Base-by-base conservation (phyloP, 768 basidiomycete species). In the Lepiota venenata region DNA sequence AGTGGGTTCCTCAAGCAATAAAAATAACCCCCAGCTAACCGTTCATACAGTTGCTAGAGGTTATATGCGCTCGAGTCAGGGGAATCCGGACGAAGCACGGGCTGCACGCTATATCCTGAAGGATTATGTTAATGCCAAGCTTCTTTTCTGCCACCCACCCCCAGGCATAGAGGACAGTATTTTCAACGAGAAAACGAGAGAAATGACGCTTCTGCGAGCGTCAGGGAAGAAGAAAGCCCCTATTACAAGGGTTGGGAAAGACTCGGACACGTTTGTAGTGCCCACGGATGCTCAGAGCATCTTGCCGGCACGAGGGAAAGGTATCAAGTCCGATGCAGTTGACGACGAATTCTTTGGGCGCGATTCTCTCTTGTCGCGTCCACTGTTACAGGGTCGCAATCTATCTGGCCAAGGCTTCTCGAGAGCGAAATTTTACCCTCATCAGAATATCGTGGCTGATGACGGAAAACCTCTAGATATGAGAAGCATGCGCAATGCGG, bases 1-100 rank as follows among this genome's bases (percentile, higher is more conserved):
- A 87, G 96, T 98, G 69, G 65, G 94, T 83, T 7, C 12, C 32
- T 36, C 15, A 32, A 56, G n/a, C 56, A 46, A 7, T 16, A 14
- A 35, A 32, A 27, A 36, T 42, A 42, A 48, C 43, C 41, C 32
- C n/a, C 36, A 29, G 37, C 42, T n/a, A 38, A 32, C 64, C 47
- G 12, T n/a, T n/a, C 37, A 22, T 37, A 35, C 57, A 99, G 97
- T 98, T 63, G 96, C 85, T 25, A 78, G 96, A 61, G 97, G 97
- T 32, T 97, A 89, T 69, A 90, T 86, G 64, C 84, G 96, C 37
- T 84, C 94, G 1, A 93, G 96, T 1, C 93, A 95, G 73, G 97
- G 97, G 40, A 97, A 95, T 70, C 95, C 96, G 9, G 97, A 99
- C 65, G 94, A 98, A 65, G 93, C 97, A 27, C 87, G 93, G 48